A percentile compares a stretch with the other conserved stretches of the same genome.
Conservation (phyloP, 2,329 filamentous ascomycete species). For the Septoria linicola region DNA sequence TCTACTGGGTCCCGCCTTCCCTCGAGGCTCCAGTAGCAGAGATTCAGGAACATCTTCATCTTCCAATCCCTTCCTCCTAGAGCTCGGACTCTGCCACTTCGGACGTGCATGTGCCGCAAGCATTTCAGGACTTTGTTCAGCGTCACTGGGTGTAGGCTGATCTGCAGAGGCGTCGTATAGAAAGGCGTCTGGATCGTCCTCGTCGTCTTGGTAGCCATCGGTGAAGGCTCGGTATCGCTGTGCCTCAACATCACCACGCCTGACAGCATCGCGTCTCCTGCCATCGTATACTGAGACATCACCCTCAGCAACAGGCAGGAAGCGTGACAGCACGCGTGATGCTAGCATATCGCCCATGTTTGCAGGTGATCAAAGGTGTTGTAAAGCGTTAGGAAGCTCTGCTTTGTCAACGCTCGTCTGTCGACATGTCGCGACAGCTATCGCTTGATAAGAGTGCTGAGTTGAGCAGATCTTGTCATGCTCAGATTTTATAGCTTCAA, state of each 20-base stretch:
- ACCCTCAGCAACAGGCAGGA: constrained; percentile 44
- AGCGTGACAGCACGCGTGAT: constrained; percentile 54
- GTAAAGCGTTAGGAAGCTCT: not conserved
- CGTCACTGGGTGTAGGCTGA: constrained; percentile 37
- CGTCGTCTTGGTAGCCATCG: constrained; percentile 53
- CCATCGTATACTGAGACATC: constrained; percentile 43
- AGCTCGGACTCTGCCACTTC: constrained; percentile 40
- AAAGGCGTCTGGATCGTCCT: constrained; percentile 54
- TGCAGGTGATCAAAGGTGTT: not conserved
- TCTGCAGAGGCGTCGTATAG: constrained; percentile 49
- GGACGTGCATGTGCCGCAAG: constrained; percentile 40
- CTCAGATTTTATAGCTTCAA: no score
- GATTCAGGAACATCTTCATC: constrained; percentile 66
- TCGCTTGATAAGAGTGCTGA: not conserved
- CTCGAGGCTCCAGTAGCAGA: constrained; percentile 57
- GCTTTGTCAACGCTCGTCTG: constrained; percentile 2
- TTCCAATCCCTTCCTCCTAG: constrained; percentile 43
- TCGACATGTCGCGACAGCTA: constrained; percentile 7
- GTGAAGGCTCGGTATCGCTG: constrained; percentile 45
- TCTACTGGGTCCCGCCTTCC: constrained; percentile 24
- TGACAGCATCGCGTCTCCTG: constrained; percentile 46
- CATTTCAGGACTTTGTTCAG: constrained; percentile 45
- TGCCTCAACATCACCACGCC: constrained; percentile 40
- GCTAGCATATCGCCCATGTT: constrained; percentile 46
- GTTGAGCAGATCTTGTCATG: no score